These are phyloP conservation scores for Copromyces sp. DNA, from an alignment of 495 filamentous ascomycete species.

Conservation along the genomic window DNA sequence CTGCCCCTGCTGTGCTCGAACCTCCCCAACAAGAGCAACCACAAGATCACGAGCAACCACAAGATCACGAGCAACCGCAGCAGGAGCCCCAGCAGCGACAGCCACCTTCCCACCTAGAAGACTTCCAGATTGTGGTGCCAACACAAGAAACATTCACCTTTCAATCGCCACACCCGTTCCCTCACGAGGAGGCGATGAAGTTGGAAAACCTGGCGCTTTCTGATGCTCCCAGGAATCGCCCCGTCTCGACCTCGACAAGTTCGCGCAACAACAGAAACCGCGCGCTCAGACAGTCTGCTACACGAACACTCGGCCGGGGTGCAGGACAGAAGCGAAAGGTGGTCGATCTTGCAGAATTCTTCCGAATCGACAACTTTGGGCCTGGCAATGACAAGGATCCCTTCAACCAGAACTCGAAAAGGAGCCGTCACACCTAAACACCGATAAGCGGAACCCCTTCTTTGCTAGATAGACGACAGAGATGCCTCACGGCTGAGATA, in stretches of 20 bases:
- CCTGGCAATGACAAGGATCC: slow-evolving; percentile 49
- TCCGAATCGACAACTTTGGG: slow-evolving; percentile 61
- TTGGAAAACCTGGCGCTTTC: slow-evolving; percentile 42
- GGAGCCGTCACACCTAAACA: slow-evolving; percentile 54
- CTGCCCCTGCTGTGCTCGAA: slow-evolving; percentile 3
- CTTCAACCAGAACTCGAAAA: slow-evolving; percentile 57
- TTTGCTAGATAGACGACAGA: neutral
- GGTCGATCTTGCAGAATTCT: slow-evolving; percentile 65
- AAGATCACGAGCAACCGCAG: slow-evolving; percentile 8
- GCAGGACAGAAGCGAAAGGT: slow-evolving; percentile 68
- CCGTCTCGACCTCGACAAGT: slow-evolving; percentile 39
- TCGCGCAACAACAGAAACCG: slow-evolving; percentile 38
- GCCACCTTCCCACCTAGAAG: slow-evolving; percentile 21
- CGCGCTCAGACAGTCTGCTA: slow-evolving; percentile 28
- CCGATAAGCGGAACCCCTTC: neutral
- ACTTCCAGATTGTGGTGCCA: slow-evolving; percentile 27
- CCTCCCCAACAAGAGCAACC: slow-evolving; percentile 10
- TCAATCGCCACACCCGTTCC: slow-evolving; percentile 55
- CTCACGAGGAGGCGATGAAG: slow-evolving; percentile 59
- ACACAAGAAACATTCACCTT: slow-evolving; percentile 57
- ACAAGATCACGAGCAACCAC: slow-evolving; percentile 8
- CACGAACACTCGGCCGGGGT: slow-evolving; percentile 37
- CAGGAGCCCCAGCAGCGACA: slow-evolving; percentile 12
- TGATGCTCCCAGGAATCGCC: slow-evolving; percentile 23
- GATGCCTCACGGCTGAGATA: neutral